These are phyloP conservation scores for Boletellus sp. DNA, from an alignment of 768 basidiomycete genomes.

Conservation along the genomic window DNA sequence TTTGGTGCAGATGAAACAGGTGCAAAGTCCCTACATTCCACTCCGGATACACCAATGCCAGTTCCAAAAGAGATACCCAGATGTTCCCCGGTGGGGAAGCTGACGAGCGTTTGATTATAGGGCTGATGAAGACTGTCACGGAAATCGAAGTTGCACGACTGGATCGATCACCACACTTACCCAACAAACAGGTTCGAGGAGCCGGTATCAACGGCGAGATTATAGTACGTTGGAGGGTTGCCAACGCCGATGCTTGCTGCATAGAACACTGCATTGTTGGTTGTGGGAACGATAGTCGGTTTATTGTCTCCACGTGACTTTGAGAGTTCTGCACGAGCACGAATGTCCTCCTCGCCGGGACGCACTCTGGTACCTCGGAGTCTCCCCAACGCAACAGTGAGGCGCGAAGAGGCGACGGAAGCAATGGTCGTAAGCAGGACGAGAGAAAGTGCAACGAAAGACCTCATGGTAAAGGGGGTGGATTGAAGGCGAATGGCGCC, in stretches of 20 bases:
- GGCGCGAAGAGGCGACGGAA: no score
- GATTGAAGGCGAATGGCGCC: no score
- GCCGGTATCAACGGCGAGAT: constrained; percentile 25
- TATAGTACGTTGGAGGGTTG: constrained; percentile 17
- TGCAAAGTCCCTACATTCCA: no score
- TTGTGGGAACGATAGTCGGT: background rate
- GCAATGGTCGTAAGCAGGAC: no score
- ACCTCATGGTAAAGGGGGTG: no score
- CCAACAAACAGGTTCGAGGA: constrained; percentile 26
- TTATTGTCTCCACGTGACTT: background rate
- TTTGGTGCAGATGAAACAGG: background rate
- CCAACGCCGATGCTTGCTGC: constrained; percentile 18
- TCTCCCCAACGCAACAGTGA: background rate
- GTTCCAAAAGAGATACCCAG: background rate
- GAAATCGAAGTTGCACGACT: background rate
- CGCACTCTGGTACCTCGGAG: constrained; percentile 2
- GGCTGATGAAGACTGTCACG: constrained; percentile 4
- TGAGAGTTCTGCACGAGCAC: constrained; percentile 3
- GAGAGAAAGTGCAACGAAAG: no score
- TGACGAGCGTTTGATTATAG: constrained; percentile 15
- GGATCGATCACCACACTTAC: constrained; percentile 3
- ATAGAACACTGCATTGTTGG: constrained; percentile 8
- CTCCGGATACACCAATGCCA: no score
- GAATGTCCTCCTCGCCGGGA: constrained; percentile 6
- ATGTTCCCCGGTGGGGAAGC: constrained; percentile 15